Conservation (phyloP, 176 grass and related monocot genomes). For the Paspalum notatum region DNA sequence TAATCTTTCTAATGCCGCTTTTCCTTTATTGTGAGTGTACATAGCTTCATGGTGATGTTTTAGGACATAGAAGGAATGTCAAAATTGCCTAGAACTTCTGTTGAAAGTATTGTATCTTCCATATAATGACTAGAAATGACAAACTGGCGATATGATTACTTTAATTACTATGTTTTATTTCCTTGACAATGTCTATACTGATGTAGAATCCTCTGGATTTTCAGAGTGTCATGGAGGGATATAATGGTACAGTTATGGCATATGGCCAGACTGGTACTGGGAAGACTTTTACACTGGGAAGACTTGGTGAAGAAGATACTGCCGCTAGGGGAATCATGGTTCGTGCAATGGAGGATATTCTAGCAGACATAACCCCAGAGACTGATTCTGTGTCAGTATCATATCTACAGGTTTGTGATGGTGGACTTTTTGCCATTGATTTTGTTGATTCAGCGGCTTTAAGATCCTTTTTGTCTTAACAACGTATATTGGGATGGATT, state of each 20-base stretch:
- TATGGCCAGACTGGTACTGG: constrained; percentile 99
- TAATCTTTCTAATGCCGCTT: neutral
- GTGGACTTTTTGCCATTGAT: constrained; percentile 4
- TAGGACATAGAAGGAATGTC: neutral
- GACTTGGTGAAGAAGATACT: constrained; percentile 96
- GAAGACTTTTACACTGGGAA: constrained; percentile 98
- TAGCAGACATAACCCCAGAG: constrained; percentile 76
- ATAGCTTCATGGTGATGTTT: constrained; percentile 2
- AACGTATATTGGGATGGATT: constrained; percentile 37
- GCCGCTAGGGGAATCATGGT: constrained; percentile 98
- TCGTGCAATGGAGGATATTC: constrained; percentile 98
- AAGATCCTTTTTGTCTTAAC: constrained; percentile 1
- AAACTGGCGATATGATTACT: neutral
- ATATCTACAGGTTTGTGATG: constrained; percentile 85
- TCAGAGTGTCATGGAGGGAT: constrained; percentile 97
- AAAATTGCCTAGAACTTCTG: neutral
- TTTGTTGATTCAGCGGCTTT: constrained; percentile 16
- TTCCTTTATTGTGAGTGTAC: neutral
- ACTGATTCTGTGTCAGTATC: constrained; percentile 86
- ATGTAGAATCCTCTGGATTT: constrained; percentile 30
- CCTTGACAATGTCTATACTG: constrained; percentile 6
- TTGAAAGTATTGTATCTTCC: neutral
- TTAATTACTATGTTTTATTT: constrained; percentile 26
- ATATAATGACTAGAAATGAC: constrained; percentile 23
- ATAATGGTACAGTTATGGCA: constrained; percentile 99